A percentile compares a stretch with the other conserved stretches of the same genome.
Evolutionary conservation across 2,329 filamentous ascomycete genomes (phyloP).

Genomic region (Mycogone perniciosa): DNA sequence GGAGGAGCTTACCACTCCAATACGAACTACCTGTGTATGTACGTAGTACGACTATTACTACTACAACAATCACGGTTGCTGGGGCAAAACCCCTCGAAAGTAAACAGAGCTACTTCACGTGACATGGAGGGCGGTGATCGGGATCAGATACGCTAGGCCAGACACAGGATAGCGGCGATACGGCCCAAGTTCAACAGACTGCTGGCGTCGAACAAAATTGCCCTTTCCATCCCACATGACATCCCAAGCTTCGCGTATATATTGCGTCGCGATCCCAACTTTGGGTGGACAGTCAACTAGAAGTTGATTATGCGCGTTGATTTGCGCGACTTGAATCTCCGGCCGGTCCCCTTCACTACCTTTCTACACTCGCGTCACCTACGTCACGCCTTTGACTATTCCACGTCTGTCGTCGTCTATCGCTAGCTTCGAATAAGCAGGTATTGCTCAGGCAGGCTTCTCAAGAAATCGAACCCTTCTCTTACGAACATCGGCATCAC

Average conservation of each 20-base stretch:
- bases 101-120: conserved; percentile 12
- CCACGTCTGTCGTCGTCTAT: too few species aligned
- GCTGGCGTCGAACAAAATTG: conserved; percentile 8
- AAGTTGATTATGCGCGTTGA: background rate
- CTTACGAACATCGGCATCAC: too few species aligned
- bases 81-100: conserved; percentile 17
- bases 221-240: conserved; percentile 10
- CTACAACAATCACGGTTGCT: conserved; percentile 21
- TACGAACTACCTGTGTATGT: too few species aligned
- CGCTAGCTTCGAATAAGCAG: too few species aligned
- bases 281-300: background rate
- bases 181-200: background rate
- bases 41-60: conserved; percentile 17
- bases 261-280: background rate
- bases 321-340: background rate
- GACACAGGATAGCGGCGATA: background rate
- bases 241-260: conserved; percentile 3
- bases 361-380: too few species aligned
- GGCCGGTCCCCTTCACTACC: too few species aligned
- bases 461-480: too few species aligned
- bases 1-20: conserved; percentile 5
- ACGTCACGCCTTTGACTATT: too few species aligned
- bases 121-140: conserved; percentile 5
- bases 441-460: too few species aligned
- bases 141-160: conserved; percentile 1